These are phyloP conservation scores for Coemansia sp. DNA, from an alignment of 192 early-diverging fungal species.

Conservation along the genomic window DNA sequence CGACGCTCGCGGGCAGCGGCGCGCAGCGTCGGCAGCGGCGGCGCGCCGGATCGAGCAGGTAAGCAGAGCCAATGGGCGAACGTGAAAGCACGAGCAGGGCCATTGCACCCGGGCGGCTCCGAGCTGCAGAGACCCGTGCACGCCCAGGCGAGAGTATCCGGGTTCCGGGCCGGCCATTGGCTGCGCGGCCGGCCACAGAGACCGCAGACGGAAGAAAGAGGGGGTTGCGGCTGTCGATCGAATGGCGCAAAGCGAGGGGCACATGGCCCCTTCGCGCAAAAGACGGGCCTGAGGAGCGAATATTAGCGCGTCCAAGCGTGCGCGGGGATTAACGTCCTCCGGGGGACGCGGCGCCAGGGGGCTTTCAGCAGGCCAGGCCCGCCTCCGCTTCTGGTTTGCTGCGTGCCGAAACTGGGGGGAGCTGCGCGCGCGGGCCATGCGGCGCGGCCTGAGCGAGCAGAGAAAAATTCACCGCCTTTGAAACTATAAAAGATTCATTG, in stretches of 20 bases:
- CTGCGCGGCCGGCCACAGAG: not conserved
- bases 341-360: not conserved
- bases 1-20: not conserved
- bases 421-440: too few species aligned
- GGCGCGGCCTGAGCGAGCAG: too few species aligned
- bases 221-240: too few species aligned
- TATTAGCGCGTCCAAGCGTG: not conserved
- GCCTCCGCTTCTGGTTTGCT: not conserved
- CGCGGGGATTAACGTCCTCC: conserved; percentile 4
- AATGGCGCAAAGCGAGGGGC: not conserved
- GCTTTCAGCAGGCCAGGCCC: not conserved
- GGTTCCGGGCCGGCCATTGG: not conserved
- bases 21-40: not conserved
- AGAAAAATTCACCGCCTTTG: too few species aligned
- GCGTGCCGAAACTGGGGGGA: not conserved
- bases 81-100: not conserved
- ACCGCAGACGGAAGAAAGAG: not conserved
- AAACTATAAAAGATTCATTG: too few species aligned
- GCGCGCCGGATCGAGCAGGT: not conserved
- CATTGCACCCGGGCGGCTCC: not conserved
- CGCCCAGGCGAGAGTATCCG: not conserved
- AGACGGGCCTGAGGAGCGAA: not conserved
- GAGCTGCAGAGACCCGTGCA: not conserved
- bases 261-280: conserved; percentile 1
- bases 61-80: not conserved